phyloP scores from a whole-genome alignment of 2,329 filamentous ascomycete genomes.

The Zalaria obscura region DNA sequence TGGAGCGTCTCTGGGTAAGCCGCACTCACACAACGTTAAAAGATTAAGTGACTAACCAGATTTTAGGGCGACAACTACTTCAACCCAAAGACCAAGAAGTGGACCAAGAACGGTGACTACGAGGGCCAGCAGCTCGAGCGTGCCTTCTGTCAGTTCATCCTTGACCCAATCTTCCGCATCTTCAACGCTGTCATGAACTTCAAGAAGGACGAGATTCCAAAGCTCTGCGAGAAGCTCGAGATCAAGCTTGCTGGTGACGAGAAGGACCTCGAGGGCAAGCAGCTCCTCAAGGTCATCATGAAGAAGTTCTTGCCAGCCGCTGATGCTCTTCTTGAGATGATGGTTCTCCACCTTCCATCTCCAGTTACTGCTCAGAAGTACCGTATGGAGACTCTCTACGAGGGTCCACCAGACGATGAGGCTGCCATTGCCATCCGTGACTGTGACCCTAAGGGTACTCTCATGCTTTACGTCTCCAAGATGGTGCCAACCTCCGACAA shows the following conservation, averaged over 20 bases:
- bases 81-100: slow-evolving; percentile 99
- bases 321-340: slow-evolving; percentile 98
- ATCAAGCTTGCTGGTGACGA: slow-evolving; percentile 84
- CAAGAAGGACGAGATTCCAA: slow-evolving; percentile 84
- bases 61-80: slow-evolving; percentile 87
- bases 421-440: slow-evolving; percentile 93
- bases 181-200: slow-evolving; percentile 95
- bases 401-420: slow-evolving; percentile 88
- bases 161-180: slow-evolving; percentile 99
- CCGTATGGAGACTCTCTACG: slow-evolving; percentile 96
- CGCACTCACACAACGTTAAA: no score
- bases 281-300: slow-evolving; percentile 96
- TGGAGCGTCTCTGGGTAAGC: slow-evolving; percentile 95
- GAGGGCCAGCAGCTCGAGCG: slow-evolving; percentile 88
- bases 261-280: slow-evolving; percentile 91
- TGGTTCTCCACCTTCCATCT: slow-evolving; percentile 97
- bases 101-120: slow-evolving; percentile 73
- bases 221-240: slow-evolving; percentile 79
- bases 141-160: slow-evolving; percentile 99
- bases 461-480: slow-evolving; percentile 99
- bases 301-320: slow-evolving; percentile 96
- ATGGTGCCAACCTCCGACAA: slow-evolving; percentile 99
- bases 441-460: slow-evolving; percentile 93
- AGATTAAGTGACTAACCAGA: slow-evolving; percentile 6
- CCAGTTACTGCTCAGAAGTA: slow-evolving; percentile 93